Evolutionary conservation across 2,329 filamentous ascomycete genomes (phyloP).

Genomic region (Colletotrichum sp.): DNA sequence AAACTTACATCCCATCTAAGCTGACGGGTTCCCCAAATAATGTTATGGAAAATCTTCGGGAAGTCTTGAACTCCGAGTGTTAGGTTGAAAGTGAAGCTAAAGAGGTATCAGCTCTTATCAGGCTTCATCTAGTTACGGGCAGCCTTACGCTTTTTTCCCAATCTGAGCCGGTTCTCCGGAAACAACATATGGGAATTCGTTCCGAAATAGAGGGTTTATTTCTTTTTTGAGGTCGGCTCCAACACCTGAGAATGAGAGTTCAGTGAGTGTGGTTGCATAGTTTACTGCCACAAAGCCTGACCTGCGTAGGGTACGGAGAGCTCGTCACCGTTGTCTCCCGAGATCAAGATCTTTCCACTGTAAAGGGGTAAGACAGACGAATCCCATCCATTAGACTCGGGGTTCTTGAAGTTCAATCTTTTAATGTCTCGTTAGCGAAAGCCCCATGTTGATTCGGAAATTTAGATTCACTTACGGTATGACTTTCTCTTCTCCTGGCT

Average conservation of each 20-base stretch:
- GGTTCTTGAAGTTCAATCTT: conserved; percentile 32
- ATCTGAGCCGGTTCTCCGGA: neutral
- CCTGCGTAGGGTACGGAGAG: conserved; percentile 37
- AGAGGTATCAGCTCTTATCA: neutral
- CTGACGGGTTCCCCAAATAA: conserved; percentile 24
- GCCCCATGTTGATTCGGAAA: neutral
- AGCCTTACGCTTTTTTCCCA: neutral
- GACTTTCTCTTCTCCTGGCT: conserved; percentile 25
- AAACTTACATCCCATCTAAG: conserved; percentile 23
- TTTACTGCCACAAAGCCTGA: neutral
- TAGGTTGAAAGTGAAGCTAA: conserved; percentile 63
- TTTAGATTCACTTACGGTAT: conserved; percentile 18
- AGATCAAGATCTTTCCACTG: conserved; percentile 35
- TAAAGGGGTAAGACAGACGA: conserved; percentile 33
- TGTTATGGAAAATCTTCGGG: conserved; percentile 18
- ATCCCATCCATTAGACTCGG: conserved; percentile 28
- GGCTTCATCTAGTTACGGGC: neutral
- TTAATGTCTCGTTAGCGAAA: neutral
- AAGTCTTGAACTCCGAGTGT: conserved; percentile 50
- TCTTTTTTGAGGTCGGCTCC: conserved; percentile 25
- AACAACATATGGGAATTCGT: neutral
- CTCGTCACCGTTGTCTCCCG: conserved; percentile 33
- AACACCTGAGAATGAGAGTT: conserved; percentile 9
- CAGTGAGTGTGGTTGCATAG: neutral
- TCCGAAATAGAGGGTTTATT: conserved; percentile 16